These are phyloP conservation scores for Parastagonospora nodorum DNA, from an alignment of 2,329 filamentous ascomycete genomes.

Conservation along the genomic window DNA sequence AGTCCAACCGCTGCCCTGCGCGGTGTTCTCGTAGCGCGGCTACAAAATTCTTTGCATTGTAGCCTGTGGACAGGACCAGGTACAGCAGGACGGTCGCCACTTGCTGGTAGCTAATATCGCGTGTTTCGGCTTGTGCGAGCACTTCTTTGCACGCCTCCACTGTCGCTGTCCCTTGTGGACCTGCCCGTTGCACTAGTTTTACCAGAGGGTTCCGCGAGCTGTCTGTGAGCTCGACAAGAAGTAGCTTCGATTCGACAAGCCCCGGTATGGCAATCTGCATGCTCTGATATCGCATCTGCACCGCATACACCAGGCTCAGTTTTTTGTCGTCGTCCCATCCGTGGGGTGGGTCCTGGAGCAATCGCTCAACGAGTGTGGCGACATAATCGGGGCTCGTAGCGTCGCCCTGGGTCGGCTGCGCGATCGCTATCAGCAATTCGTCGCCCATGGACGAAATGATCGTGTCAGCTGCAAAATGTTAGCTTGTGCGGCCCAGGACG, in stretches of 20 bases:
- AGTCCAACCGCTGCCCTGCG: constrained; percentile 62
- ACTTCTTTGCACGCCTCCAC: constrained; percentile 70
- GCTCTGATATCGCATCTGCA: constrained; percentile 66
- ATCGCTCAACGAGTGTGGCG: constrained; percentile 80
- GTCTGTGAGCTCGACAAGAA: constrained; percentile 69
- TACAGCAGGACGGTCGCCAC: constrained; percentile 79
- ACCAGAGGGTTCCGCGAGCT: constrained; percentile 65
- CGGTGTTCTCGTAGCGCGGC: constrained; percentile 61
- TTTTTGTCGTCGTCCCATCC: constrained; percentile 80
- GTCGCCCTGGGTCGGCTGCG: constrained; percentile 65
- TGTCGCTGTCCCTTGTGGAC: constrained; percentile 74
- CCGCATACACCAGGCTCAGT: constrained; percentile 68
- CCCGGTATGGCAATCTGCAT: constrained; percentile 69
- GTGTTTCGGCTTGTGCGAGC: constrained; percentile 59
- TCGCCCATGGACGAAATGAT: constrained; percentile 81
- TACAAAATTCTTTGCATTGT: constrained; percentile 72
- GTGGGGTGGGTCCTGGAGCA: constrained; percentile 83
- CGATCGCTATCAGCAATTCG: constrained; percentile 77
- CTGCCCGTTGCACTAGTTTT: constrained; percentile 72
- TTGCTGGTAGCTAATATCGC: constrained; percentile 78
- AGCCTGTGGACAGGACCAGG: constrained; percentile 66
- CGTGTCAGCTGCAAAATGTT: constrained; percentile 71
- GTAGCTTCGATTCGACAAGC: constrained; percentile 71
- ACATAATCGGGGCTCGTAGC: constrained; percentile 73
- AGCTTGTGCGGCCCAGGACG: constrained; percentile 6